Percentiles rank a stretch among this genome's conserved stretches.
These are phyloP conservation scores for Wickerhamiella nectarea DNA, from an alignment of 805 yeast species.

Conservation along the genomic window DNA sequence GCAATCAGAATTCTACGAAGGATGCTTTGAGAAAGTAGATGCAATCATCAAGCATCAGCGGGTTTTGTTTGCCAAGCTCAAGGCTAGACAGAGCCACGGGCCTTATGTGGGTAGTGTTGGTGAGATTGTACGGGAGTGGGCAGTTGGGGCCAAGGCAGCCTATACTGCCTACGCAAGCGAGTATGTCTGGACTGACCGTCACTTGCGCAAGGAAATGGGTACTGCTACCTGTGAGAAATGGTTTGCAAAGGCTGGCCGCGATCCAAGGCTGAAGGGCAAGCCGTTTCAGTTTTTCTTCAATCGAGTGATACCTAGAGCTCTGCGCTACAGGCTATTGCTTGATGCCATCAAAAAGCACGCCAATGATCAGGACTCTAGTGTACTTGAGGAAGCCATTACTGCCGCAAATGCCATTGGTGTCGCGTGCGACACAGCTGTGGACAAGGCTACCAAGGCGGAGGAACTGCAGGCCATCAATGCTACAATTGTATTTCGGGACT, in stretches of 20 bases:
- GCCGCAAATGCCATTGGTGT: conserved; percentile 42
- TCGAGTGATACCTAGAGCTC: conserved; percentile 41
- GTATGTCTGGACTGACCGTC: conserved; percentile 27
- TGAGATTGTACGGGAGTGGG: conserved; percentile 52
- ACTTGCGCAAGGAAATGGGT: conserved; percentile 32
- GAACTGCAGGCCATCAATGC: conserved; percentile 40
- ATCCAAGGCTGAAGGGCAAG: conserved; percentile 30
- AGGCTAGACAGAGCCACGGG: conserved; percentile 44
- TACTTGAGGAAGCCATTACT: conserved; percentile 39
- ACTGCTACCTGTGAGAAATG: conserved; percentile 39
- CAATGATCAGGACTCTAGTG: conserved; percentile 31
- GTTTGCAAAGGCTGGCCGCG: conserved; percentile 40
- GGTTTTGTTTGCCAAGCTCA: conserved; percentile 42
- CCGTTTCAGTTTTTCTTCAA: conserved; percentile 37
- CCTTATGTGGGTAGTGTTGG: conserved; percentile 47
- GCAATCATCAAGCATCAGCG: conserved; percentile 45
- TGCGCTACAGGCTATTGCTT: conserved; percentile 49
- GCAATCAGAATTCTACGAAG: conserved; percentile 42
- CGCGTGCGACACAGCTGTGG: conserved; percentile 50
- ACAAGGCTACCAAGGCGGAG: conserved; percentile 43
- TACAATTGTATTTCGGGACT: conserved; percentile 41
- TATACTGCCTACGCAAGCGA: conserved; percentile 45
- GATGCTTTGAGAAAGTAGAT: conserved; percentile 43
- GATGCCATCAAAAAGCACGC: conserved; percentile 42
- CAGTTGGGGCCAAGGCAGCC: conserved; percentile 38